Base-by-base conservation (phyloP, 1,139 yeast genomes). In the Zygotorulaspora mrakii region DNA sequence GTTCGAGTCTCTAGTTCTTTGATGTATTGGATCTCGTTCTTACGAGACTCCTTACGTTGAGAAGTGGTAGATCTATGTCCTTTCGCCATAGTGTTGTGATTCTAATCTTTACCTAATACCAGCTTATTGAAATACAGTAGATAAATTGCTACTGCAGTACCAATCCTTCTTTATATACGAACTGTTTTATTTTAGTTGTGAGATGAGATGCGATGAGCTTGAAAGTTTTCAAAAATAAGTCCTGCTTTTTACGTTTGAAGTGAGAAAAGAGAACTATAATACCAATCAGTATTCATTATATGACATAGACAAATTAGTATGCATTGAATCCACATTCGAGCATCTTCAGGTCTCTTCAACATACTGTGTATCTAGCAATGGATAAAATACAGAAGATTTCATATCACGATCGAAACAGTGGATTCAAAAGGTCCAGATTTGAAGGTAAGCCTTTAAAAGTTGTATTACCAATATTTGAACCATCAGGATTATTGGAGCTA, bases 401-500 rank as follows among this genome's bases (percentile, higher is more conserved):
- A 9, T 22, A 12, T 24, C 24, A 21, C 5, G 23, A 20, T 6
- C 9, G 23, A 12, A 24, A 30, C 10, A 4, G 21, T 12, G 22
- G 24, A 14, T 13, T 14, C 10, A 39, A 39, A 21, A 40, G 21
- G 21, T 17, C 22, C 17, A 43, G 23, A 20, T 39, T 18, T 25
- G 30, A 17, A 38, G 28, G 22, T 11, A 26, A 10, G 20, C 17
- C 35, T 13, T 17, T 34, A 31, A 38, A 29, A 14, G 36, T 27
- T n/a, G 42, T 53, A 5, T 30, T 57, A 24, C 64, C 64, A 5
- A 40, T 47, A n/a, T 73, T 68, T 49, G 64, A 61, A 28, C 69
- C 69, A 4, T 70, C 77, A 0, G 78, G 78, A 1, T 52, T 70
- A 3, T 52, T 74, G 21, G 74, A 74, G 10, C 64, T 65, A 37